Percentiles rank a stretch among this genome's conserved stretches.
Evolutionary conservation across 2,329 filamentous ascomycete genomes (phyloP).

Genomic region (Pezicula neosporulosa): DNA sequence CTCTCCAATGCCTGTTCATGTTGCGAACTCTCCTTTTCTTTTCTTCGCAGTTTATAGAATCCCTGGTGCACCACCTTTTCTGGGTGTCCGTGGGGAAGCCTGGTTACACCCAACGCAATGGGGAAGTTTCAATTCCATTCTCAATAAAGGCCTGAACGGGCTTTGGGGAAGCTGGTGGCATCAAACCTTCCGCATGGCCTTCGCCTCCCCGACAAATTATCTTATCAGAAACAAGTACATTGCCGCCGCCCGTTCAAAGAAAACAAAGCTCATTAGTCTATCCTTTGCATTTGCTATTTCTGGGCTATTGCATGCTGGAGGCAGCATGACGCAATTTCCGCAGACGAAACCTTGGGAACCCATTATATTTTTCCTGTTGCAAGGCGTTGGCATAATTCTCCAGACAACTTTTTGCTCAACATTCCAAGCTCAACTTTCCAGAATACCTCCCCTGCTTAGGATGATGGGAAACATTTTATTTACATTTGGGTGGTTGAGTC

Average conservation of each 20-base stretch:
- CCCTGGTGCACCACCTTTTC: conserved; percentile 32
- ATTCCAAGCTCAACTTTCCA: conserved; percentile 30
- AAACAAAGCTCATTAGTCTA: conserved; percentile 31
- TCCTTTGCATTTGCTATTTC: conserved; percentile 61
- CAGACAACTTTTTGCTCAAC: conserved; percentile 45
- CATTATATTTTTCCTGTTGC: conserved; percentile 67
- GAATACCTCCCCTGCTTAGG: conserved; percentile 42
- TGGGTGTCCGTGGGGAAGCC: conserved; percentile 55
- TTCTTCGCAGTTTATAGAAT: conserved; percentile 45
- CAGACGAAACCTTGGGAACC: conserved; percentile 48
- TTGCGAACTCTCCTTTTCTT: conserved; percentile 51
- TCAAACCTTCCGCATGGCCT: conserved; percentile 77
- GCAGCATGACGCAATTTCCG: conserved; percentile 64
- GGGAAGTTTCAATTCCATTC: conserved; percentile 49
- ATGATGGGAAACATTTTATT: conserved; percentile 58
- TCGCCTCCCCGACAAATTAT: conserved; percentile 55
- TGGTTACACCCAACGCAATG: conserved; percentile 61
- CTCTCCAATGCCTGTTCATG: conserved; percentile 58
- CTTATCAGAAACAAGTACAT: conserved; percentile 40
- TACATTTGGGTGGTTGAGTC: conserved; percentile 63
- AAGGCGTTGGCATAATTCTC: conserved; percentile 60
- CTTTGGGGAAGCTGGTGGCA: conserved; percentile 92
- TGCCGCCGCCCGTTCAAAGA: conserved; percentile 26
- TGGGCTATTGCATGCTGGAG: conserved; percentile 66
- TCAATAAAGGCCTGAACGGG: conserved; percentile 70